Conservation (phyloP, 495 filamentous ascomycete species). For the Aspergillus hancockii region DNA sequence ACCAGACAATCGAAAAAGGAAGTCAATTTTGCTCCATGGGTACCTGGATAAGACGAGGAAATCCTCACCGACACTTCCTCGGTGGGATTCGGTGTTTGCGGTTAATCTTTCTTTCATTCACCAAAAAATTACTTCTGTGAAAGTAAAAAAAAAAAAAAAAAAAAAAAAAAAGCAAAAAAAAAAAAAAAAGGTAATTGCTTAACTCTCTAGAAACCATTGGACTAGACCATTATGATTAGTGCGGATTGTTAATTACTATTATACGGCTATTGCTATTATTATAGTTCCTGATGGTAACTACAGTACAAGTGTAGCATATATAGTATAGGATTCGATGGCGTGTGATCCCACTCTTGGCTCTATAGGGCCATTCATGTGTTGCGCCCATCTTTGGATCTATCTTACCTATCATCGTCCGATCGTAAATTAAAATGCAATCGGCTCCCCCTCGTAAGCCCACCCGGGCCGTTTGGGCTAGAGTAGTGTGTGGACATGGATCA, state of each 20-base stretch:
- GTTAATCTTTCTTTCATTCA: not conserved
- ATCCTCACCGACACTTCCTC: not conserved
- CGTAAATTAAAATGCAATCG: not conserved
- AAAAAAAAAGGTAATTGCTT: too few relatives aligned
- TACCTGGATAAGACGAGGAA: not conserved
- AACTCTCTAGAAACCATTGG: too few relatives aligned
- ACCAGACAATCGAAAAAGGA: not conserved
- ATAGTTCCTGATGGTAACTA: not conserved
- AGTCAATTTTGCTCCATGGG: not conserved
- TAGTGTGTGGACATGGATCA: slow-evolving; percentile 11
- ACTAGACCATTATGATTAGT: not conserved
- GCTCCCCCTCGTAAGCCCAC: slow-evolving; percentile 3
- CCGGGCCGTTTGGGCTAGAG: slow-evolving; percentile 12
- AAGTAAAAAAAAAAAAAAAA: too few relatives aligned
- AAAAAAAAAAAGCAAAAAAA: too few relatives aligned
- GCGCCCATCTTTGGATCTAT: not conserved
- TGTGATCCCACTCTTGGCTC: slow-evolving; percentile 1
- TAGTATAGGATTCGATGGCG: slow-evolving; percentile 1
- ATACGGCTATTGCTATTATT: slow-evolving; percentile 1
- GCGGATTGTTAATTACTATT: not conserved
- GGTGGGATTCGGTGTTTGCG: slow-evolving; percentile 3
- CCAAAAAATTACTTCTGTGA: too few relatives aligned
- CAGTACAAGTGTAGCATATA: not conserved
- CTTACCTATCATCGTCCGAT: slow-evolving; percentile 5
- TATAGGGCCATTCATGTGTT: not conserved